phyloP scores from a whole-genome alignment of 495 filamentous ascomycete genomes.

The Pyronema omphalodes region DNA sequence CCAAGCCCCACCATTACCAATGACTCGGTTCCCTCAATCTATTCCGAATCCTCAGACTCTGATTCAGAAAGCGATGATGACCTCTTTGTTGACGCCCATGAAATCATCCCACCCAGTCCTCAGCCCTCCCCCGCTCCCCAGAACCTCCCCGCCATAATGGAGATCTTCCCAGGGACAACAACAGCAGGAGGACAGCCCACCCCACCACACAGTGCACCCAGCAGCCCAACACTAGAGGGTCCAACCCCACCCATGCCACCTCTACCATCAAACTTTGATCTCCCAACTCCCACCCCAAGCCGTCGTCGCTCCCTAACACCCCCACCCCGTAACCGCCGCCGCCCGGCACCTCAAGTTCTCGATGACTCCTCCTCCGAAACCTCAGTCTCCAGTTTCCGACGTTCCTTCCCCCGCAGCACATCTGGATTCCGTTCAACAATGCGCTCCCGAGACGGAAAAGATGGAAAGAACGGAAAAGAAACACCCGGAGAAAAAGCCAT shows the following conservation, averaged over 20 bases:
- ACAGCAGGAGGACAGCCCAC: no score
- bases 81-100: slow-evolving; percentile 15
- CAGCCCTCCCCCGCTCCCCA: background rate
- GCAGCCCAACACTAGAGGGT: background rate
- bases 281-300: background rate
- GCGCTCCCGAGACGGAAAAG: background rate
- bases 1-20: background rate
- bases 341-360: background rate
- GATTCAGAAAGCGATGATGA: slow-evolving; percentile 7
- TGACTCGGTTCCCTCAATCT: background rate
- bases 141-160: background rate
- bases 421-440: background rate
- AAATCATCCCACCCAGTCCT: slow-evolving; percentile 1
- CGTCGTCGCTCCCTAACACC: slow-evolving; percentile 1
- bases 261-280: background rate
- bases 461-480: no score
- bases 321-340: background rate
- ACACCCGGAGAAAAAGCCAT: no score
- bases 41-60: background rate
- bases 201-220: background rate
- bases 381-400: background rate
- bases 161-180: background rate
- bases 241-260: background rate
- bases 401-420: background rate
- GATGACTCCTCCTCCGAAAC: background rate